A percentile compares a stretch with the other conserved stretches of the same genome.
These are phyloP conservation scores for Geotrichum bryndzae DNA, from an alignment of 1,139 yeast genomes.

Conservation along the genomic window DNA sequence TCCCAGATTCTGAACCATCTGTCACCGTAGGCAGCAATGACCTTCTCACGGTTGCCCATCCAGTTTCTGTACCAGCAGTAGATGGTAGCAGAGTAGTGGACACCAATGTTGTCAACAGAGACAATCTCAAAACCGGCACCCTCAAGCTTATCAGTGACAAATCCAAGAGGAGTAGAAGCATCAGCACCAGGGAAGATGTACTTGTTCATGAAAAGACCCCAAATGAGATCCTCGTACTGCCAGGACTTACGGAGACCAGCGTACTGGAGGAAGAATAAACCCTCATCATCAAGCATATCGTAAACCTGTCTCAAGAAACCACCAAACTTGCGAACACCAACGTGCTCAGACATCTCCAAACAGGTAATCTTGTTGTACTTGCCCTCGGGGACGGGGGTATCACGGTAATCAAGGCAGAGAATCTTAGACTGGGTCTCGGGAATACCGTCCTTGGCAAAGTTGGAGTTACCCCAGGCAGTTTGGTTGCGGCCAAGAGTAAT, in stretches of 20 bases:
- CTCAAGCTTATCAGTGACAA: constrained; percentile 72
- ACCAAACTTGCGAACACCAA: constrained; percentile 80
- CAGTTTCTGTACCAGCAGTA: constrained; percentile 97
- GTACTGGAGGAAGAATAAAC: constrained; percentile 77
- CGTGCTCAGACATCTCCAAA: constrained; percentile 95
- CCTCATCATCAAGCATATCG: constrained; percentile 87
- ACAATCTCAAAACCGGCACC: constrained; percentile 82
- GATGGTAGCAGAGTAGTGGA: constrained; percentile 83
- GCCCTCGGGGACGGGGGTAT: constrained; percentile 71
- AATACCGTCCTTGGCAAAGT: constrained; percentile 64
- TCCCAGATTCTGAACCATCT: constrained; percentile 96
- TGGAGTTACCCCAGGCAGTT: constrained; percentile 80
- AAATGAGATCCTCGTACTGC: constrained; percentile 90
- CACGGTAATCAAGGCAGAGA: constrained; percentile 85
- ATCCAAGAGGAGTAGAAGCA: constrained; percentile 89
- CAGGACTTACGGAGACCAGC: constrained; percentile 88
- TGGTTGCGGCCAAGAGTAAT: constrained; percentile 85
- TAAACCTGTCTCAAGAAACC: constrained; percentile 73
- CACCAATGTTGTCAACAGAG: constrained; percentile 82
- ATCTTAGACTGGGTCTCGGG: constrained; percentile 63
- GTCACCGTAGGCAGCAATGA: constrained; percentile 72
- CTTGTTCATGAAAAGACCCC: constrained; percentile 97
- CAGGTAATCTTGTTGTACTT: constrained; percentile 84
- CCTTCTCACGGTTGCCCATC: constrained; percentile 76
- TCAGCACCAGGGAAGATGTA: constrained; percentile 97